Percentiles rank a stretch among this genome's conserved stretches.
Conservation (phyloP, 2,329 filamentous ascomycete species). For the Davidsoniella eucalypti region DNA sequence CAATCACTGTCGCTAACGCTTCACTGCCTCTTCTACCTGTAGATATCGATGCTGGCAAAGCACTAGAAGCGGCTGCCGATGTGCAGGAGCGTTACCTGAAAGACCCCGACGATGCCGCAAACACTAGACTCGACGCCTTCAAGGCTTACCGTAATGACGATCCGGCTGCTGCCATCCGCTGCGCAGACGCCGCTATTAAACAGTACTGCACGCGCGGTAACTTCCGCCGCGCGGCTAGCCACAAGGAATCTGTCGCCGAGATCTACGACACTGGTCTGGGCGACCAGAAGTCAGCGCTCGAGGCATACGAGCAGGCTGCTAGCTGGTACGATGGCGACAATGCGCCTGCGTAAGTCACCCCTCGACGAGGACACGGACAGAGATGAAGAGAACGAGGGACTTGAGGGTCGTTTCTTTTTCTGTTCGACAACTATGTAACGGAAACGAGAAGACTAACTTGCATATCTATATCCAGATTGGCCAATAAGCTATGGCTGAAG, state of each 20-base stretch:
- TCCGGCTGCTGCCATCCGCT: slow-evolving; percentile 66
- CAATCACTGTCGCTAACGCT: not conserved
- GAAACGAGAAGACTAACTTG: not conserved
- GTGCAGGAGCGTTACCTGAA: slow-evolving; percentile 70
- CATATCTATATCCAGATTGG: slow-evolving; percentile 37
- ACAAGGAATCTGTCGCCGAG: slow-evolving; percentile 80
- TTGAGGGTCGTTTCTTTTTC: no score
- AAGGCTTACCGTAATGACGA: slow-evolving; percentile 83
- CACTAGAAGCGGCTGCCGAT: slow-evolving; percentile 72
- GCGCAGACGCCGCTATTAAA: slow-evolving; percentile 61
- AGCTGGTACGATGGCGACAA: slow-evolving; percentile 82
- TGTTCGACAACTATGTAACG: no score
- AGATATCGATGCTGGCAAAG: slow-evolving; percentile 74
- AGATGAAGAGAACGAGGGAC: not conserved
- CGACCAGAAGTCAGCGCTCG: slow-evolving; percentile 61
- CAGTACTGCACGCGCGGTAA: slow-evolving; percentile 84
- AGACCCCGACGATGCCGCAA: slow-evolving; percentile 84
- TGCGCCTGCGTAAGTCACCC: slow-evolving; percentile 51
- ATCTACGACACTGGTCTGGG: slow-evolving; percentile 68
- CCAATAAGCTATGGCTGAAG: slow-evolving; percentile 89
- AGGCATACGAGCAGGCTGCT: slow-evolving; percentile 71
- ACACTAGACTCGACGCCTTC: slow-evolving; percentile 77
- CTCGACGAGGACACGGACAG: not conserved
- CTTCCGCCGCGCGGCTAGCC: slow-evolving; percentile 74
- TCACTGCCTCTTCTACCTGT: slow-evolving; percentile 2